Evolutionary conservation across 73 alveolate species (phyloP), one percentile per base, ranked within the genome.

Genomic region (Paramecium tetraurelia): DNA sequence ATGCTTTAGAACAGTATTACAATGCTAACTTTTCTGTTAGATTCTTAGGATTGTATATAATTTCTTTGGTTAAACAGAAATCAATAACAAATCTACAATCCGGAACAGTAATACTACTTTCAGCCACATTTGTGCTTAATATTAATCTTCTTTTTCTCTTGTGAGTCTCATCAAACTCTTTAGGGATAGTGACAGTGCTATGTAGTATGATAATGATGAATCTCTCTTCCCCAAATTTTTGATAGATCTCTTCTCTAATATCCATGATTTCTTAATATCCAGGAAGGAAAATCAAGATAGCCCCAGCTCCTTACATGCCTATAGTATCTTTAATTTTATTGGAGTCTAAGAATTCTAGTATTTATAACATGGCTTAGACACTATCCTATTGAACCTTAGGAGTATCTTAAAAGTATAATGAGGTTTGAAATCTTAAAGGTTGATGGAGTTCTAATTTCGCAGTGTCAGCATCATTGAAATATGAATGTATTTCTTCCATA

Each of bases 71-170:
- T 70, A 98, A 63, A 86, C 98, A 93, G 92, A 98, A 97, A 93
- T 98, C 99, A 71, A 98, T 95, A 24, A 98, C 99, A 63, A 95
- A 98, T 85, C 92, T 93, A 58, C 97, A 96, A 86, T 98, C 99
- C 10, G 99, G 99, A 9, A 98, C 96, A 10, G 99, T 98, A 41
- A 98, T 97, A 6, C 99, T 96, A 84, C 99, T 96, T 94, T 98
- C 99, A 33, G 99, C 99, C 10, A 98, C 98, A 93, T 98, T 98
- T 4, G 99, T 98, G 4, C 99, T 97, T 24, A 98, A 90, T 11
- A 98, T 98, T 33, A 98, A 96, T 86, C 98, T 97, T 72, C 99
- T 92, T 92, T 94, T 95, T 40, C 95, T 92, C 38, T 87, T 88
- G 29, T 86, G 92, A 36, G 33, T 57, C 11, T 83, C 75, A 41